These are phyloP conservation scores for Graphium sp. DNA, from an alignment of 2,329 filamentous ascomycete species.

Conservation along the genomic window DNA sequence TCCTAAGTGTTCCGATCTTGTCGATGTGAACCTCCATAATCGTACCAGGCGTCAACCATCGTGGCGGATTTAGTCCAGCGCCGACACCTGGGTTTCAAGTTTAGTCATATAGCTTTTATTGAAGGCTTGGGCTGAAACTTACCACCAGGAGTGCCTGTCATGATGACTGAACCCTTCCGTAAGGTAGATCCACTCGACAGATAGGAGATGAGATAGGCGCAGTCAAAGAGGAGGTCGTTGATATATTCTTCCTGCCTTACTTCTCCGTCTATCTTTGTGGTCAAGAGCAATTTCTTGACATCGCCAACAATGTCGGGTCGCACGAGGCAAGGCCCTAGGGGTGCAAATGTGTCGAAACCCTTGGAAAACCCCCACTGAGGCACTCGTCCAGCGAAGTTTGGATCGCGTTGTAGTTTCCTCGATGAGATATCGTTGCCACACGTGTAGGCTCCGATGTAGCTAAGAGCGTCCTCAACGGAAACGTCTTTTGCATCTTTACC, in stretches of 20 bases:
- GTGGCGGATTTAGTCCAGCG: conserved; percentile 21
- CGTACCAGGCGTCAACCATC: conserved; percentile 19
- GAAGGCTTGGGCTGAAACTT: conserved; percentile 4
- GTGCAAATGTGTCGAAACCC: conserved; percentile 62
- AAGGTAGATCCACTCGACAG: conserved; percentile 23
- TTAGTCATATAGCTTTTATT: neutral
- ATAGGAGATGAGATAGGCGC: conserved; percentile 16
- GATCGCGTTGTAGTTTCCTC: conserved; percentile 55
- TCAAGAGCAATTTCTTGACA: conserved; percentile 37
- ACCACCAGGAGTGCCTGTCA: conserved; percentile 27
- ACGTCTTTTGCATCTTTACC: conserved; percentile 51
- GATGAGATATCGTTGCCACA: conserved; percentile 67
- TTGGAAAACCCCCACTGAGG: conserved; percentile 59
- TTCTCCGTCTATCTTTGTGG: conserved; percentile 41
- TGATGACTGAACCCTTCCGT: conserved; percentile 22
- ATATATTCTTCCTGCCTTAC: conserved; percentile 40
- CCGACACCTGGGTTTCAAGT: conserved; percentile 15
- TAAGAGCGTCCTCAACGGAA: conserved; percentile 43
- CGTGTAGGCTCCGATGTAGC: conserved; percentile 58
- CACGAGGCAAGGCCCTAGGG: conserved; percentile 56
- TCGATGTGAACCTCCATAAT: conserved; percentile 20
- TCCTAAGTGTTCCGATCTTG: conserved; percentile 21
- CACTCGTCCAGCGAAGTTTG: conserved; percentile 45
- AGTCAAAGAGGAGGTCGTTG: conserved; percentile 40
- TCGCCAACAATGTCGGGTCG: conserved; percentile 33